These are phyloP conservation scores for Rhinocladiella similis DNA, from an alignment of 2,329 filamentous ascomycete genomes.

Conservation along the genomic window DNA sequence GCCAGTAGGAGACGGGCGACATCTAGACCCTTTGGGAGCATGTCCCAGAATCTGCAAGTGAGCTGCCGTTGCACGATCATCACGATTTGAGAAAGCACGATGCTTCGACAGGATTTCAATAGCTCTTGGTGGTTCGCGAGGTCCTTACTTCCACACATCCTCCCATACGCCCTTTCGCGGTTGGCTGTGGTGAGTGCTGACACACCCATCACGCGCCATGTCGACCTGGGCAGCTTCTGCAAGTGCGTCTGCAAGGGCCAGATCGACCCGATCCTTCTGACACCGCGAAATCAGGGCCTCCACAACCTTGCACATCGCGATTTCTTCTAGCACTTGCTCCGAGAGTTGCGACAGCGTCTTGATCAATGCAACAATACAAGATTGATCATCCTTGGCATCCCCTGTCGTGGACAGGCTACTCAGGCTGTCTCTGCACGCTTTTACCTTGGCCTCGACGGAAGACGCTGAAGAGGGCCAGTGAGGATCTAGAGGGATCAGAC, in stretches of 20 bases:
- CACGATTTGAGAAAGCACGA: no score
- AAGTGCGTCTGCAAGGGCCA: constrained; percentile 10
- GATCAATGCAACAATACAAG: constrained; percentile 18
- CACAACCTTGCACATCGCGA: constrained; percentile 15
- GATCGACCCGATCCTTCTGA: constrained; percentile 14
- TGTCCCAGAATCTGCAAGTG: no score
- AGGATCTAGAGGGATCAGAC: constrained; percentile 3
- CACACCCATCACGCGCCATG: background rate
- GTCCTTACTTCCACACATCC: no score
- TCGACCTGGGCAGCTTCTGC: background rate
- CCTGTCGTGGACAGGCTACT: constrained; percentile 1
- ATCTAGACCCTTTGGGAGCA: no score
- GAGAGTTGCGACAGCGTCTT: constrained; percentile 10
- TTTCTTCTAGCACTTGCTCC: constrained; percentile 16
- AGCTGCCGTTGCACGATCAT: no score
- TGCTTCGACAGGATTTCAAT: no score
- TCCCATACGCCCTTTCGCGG: background rate
- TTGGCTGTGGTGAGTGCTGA: background rate
- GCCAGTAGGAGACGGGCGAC: no score
- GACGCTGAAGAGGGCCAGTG: constrained; percentile 12
- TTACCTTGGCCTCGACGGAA: constrained; percentile 7
- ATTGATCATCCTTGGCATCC: background rate
- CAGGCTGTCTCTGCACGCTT: constrained; percentile 12
- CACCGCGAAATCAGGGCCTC: constrained; percentile 15
- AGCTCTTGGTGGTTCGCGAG: no score